Evolutionary conservation across 1,139 yeast species (phyloP).

Genomic region (Blastobotrys ciferrii): DNA sequence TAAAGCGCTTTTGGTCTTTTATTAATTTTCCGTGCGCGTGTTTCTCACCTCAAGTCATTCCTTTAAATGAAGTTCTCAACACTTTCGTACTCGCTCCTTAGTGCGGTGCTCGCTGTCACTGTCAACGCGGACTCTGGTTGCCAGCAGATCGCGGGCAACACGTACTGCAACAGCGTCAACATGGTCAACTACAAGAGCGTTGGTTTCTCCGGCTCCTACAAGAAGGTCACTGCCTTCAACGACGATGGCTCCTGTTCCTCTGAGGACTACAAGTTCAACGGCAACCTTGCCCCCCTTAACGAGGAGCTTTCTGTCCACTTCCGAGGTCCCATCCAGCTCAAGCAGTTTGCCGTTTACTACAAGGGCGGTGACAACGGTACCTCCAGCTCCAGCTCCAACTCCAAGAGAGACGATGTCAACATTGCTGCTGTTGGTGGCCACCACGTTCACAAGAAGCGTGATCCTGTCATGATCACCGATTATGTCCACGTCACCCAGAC

Average conservation of each 20-base stretch:
- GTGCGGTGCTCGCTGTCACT: conserved; percentile 20
- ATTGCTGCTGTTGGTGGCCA: conserved; percentile 39
- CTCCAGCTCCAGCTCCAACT: too few relatives aligned
- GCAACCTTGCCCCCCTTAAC: conserved; percentile 76
- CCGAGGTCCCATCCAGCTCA: conserved; percentile 83
- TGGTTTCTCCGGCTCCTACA: conserved; percentile 79
- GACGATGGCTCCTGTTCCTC: conserved; percentile 64
- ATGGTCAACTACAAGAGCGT: conserved; percentile 69
- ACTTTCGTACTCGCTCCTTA: conserved; percentile 15
- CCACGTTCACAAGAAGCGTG: conserved; percentile 63
- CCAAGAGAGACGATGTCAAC: conserved; percentile 36
- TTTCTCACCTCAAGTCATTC: conserved; percentile 14
- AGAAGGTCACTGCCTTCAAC: conserved; percentile 69
- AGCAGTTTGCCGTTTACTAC: conserved; percentile 72
- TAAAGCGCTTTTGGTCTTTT: background rate
- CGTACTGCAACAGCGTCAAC: conserved; percentile 69
- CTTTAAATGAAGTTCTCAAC: conserved; percentile 17
- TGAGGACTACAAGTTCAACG: conserved; percentile 56
- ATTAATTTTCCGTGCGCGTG: background rate
- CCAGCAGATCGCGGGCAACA: conserved; percentile 56
- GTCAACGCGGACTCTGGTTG: conserved; percentile 25
- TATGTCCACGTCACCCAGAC: conserved; percentile 69
- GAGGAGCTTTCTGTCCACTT: conserved; percentile 91
- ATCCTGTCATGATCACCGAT: conserved; percentile 42
- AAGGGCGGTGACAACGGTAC: conserved; percentile 35